These are phyloP conservation scores for Tuber umbilicatum DNA, from an alignment of 495 filamentous ascomycete species.

Conservation along the genomic window DNA sequence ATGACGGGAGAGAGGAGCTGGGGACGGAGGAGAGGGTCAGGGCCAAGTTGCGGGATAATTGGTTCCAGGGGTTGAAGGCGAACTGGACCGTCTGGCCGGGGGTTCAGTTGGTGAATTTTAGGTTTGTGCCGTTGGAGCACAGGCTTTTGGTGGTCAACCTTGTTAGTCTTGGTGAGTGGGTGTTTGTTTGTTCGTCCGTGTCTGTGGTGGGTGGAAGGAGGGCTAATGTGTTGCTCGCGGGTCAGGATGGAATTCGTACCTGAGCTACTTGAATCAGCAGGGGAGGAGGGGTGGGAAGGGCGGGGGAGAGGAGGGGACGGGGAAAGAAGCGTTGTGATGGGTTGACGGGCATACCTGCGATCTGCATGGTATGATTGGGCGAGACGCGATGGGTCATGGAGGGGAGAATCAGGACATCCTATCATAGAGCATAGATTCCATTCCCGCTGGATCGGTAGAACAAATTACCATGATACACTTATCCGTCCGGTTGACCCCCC, in stretches of 20 bases:
- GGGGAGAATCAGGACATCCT: background rate
- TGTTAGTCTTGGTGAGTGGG: slow-evolving; percentile 65
- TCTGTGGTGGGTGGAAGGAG: background rate
- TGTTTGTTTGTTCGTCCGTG: slow-evolving; percentile 9
- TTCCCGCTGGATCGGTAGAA: background rate
- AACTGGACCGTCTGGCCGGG: slow-evolving; percentile 93
- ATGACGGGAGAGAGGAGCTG: slow-evolving; percentile 43
- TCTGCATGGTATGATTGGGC: background rate
- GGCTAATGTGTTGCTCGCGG: background rate
- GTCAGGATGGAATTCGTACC: slow-evolving; percentile 90
- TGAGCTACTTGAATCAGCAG: slow-evolving; percentile 71
- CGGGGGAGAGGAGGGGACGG: background rate
- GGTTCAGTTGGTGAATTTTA: slow-evolving; percentile 87
- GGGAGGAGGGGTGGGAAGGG: slow-evolving; percentile 6
- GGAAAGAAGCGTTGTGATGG: background rate
- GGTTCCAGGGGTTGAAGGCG: slow-evolving; percentile 61
- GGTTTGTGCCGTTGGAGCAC: slow-evolving; percentile 77
- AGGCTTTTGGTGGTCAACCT: slow-evolving; percentile 84
- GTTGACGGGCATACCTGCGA: background rate
- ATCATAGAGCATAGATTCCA: slow-evolving; percentile 5
- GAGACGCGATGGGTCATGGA: background rate
- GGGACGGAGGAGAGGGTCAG: slow-evolving; percentile 22
- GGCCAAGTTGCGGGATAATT: slow-evolving; percentile 66
- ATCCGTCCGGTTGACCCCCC: no score
- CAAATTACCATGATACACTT: background rate